These are phyloP conservation scores for Sugiyamaella sp. DNA, from an alignment of 1,139 yeast species.

Conservation along the genomic window DNA sequence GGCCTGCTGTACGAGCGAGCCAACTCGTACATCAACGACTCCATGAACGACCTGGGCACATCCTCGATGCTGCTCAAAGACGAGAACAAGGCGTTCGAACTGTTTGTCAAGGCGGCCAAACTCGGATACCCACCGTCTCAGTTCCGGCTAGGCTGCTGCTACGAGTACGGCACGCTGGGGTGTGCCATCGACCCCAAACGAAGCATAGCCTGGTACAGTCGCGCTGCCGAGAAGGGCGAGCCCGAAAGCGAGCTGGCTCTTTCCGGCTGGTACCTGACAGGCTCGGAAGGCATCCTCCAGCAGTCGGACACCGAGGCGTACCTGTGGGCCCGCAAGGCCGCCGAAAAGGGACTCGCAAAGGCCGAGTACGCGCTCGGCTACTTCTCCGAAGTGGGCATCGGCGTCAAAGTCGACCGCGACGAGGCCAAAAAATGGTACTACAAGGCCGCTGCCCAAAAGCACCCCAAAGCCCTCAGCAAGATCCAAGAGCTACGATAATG, in stretches of 20 bases:
- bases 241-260: constrained; percentile 88
- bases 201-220: constrained; percentile 87
- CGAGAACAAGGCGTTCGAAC: constrained; percentile 63
- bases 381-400: constrained; percentile 79
- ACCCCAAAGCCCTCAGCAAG: constrained; percentile 54
- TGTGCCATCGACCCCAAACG: constrained; percentile 67
- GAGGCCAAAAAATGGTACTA: constrained; percentile 58
- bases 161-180: constrained; percentile 81
- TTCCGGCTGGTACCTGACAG: constrained; percentile 90
- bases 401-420: constrained; percentile 52
- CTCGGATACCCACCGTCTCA: constrained; percentile 79
- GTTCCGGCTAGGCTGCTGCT: constrained; percentile 81
- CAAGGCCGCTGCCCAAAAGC: constrained; percentile 63
- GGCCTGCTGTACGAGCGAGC: constrained; percentile 75
- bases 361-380: constrained; percentile 86
- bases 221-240: constrained; percentile 72
- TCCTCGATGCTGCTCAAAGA: constrained; percentile 42
- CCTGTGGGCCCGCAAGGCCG: constrained; percentile 86
- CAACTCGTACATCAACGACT: constrained; percentile 48
- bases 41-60: constrained; percentile 31
- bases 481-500: constrained; percentile 39
- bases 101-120: constrained; percentile 77
- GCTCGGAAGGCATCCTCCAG: constrained; percentile 68
- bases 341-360: constrained; percentile 75
- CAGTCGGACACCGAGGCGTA: constrained; percentile 81